phyloP scores from a whole-genome alignment of 805 yeast genomes.

The Zygosaccharomyces siamensis region DNA sequence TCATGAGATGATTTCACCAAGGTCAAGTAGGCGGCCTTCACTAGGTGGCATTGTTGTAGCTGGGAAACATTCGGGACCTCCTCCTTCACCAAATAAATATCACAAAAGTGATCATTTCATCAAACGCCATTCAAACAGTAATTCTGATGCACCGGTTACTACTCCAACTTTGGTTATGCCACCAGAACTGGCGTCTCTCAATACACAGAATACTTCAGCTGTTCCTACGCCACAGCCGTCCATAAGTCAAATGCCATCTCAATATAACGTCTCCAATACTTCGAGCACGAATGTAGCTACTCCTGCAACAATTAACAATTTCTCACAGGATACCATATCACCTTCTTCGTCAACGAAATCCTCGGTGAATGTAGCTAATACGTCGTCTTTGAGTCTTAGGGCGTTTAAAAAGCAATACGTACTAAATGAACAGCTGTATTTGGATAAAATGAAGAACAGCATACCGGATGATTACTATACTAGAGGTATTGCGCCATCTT shows the following conservation, averaged over 20 bases:
- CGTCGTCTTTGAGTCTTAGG: conserved; percentile 13
- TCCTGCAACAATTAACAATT: conserved; percentile 5
- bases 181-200: conserved; percentile 26
- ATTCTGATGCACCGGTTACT: conserved; percentile 12
- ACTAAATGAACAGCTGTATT: conserved; percentile 61
- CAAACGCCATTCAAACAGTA: conserved; percentile 11
- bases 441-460: conserved; percentile 57
- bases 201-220: conserved; percentile 22
- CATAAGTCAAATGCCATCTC: conserved; percentile 9
- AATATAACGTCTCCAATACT: conserved; percentile 11
- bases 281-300: conserved; percentile 5
- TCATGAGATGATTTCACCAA: conserved; percentile 17
- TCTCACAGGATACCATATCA: conserved; percentile 12
- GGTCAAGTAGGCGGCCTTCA: conserved; percentile 22
- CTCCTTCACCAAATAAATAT: conserved; percentile 11
- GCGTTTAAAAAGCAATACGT: conserved; percentile 31
- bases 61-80: conserved; percentile 6
- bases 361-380: conserved; percentile 12
- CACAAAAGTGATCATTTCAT: conserved; percentile 8
- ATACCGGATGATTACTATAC: conserved; percentile 67
- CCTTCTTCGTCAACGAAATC: conserved; percentile 22
- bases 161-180: conserved; percentile 27
- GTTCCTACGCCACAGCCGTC: conserved; percentile 13
- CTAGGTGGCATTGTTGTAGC: conserved; percentile 11
- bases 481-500: conserved; percentile 48